Base-by-base conservation (phyloP, 1,139 yeast species). In the Pichia sp. region DNA sequence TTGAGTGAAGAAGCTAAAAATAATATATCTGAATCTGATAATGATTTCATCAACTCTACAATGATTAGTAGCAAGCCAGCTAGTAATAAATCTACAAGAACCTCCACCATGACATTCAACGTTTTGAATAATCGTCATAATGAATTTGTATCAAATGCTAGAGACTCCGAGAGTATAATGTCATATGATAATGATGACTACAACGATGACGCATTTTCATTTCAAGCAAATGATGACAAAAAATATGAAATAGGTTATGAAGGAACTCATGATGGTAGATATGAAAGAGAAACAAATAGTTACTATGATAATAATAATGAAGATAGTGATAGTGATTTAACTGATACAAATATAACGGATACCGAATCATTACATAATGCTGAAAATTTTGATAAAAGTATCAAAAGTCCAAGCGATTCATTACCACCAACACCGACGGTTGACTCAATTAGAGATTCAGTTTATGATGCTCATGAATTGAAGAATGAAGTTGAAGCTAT, bases 121-220 rank as follows among this genome's bases (percentile, higher is more conserved):
- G 22, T 18, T 2, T 48, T 48, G 6, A 39, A 30, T 15, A 44
- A 49, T 27, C 43, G 50, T 34, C 49, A 47, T 43, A 25, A 30
- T 3, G 44, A 43, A 16, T 53, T 53, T 42, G 46, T 53, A 6
- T 36, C 45, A 4, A 46, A 48, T 41, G 52, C 53, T 18, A 41
- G 47, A 18, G 46, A 53, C 39, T 43, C 48, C 5, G 46, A 50
- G 12, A 44, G 52, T 42, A 46, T 51, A n/a, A 44, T 49, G 39
- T 48, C 51, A 4, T 36, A 44, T 25, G 46, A 44, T 32, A 48
- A 45, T 40, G 45, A 42, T 27, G 26, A 41, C n/a, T 23, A 56
- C 25, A 52, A 50, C 29, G 61, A 57, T 42, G 52, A 54, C 38
- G 45, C 44, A 20, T 57, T 51, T 32, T 59, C 63, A 3, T 59